Evolutionary conservation across 306 rosid species (phyloP), one percentile per base, ranked within the genome.

Genomic region (Erythrophleum fordii): DNA sequence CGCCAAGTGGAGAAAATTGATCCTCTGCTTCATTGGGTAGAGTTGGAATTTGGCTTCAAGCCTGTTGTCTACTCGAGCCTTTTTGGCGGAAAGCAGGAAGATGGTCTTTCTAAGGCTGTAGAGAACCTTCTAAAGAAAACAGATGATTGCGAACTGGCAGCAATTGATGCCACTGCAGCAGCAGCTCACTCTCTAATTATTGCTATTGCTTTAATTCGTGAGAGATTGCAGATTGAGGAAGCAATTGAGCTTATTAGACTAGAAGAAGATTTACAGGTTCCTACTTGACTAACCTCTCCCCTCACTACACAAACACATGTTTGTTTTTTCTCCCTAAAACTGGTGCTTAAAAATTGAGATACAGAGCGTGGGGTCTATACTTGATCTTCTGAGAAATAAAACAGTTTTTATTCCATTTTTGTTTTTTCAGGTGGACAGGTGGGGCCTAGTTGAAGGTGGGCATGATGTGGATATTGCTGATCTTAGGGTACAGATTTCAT

Each of bases 381-480:
- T 74, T 69, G 59, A 67, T 72, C 17, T n/a, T 46, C 59, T 31
- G 35, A 67, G 67, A 39, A 75, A 66, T 60, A n/a, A 71, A 34
- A 74, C 42, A 37, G 17, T 68, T 34, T 62, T 51, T 20, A n/a
- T 80, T 66, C n/a, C n/a, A n/a, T n/a, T 17, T 39, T 62, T 59
- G 34, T 34, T 64, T 29, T 69, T 76, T 72, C 93, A 95, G 99
- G 90, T 93, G 76, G 98, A 93, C 71, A 84, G 70, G 46, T 91
- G 98, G 99, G 97, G 97, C 45, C 91, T 93, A n/a, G 99, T 95
- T 69, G 99, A 95, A 93, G 99, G 97, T 1, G 98, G 98, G 49
- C 99, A 95, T 86, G 99, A 95, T 82, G 80, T 95, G n/a, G 99
- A 95, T 78, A 70, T 92, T 41, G 99, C 97, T 25, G 99, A 95